Base-by-base conservation (phyloP, 2,329 filamentous ascomycete species). In the Xylariaceae sp. region DNA sequence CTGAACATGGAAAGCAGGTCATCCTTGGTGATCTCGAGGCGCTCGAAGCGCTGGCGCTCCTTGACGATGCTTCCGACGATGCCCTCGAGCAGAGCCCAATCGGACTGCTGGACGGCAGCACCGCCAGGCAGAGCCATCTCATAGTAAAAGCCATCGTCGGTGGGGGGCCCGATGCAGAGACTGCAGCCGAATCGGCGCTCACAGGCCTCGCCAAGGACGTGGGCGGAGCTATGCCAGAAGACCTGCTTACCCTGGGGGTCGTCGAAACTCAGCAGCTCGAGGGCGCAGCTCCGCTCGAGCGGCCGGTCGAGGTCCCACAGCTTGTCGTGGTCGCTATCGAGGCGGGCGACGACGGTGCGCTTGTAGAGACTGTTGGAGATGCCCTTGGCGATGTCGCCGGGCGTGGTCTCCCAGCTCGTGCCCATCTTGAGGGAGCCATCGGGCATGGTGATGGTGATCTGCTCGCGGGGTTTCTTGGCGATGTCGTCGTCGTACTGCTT, bases 211-310 rank as follows among this genome's bases (percentile, higher is more conserved):
- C 94, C 94, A n/a, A 99, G 82, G 57, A 95, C 86, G 69, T 99
- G 94, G 40, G 94, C 94, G 62, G 87, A 92, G 17, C 90, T 95
- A 71, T 97, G 94, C 92, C 92, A 99, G 75, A 96, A 99, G 49
- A 97, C 92, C 68, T 89, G 89, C 74, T 94, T 91, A 63, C 90
- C 92, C 72, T 88, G 65, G 43, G 77, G 73, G 57, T 79, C 71
- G 64, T 68, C 86, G 74, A 97, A 99, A 57, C 87, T 85, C 56
- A 97, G 78, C 47, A 96, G 78, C 64, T 91, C 87, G 27, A 99
- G 80, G 60, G 82, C 87, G 75, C 89, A 94, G 74, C 85, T 89
- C 71, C 83, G 84, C 76, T 97, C 94, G 33, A 99, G 74, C 5
- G 92, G 92, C 47, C 94, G 79, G 64, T 92, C 89, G 58, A 99